Evolutionary conservation across 257 asterid genomes (phyloP).

Genomic region (Gentiana dahurica): DNA sequence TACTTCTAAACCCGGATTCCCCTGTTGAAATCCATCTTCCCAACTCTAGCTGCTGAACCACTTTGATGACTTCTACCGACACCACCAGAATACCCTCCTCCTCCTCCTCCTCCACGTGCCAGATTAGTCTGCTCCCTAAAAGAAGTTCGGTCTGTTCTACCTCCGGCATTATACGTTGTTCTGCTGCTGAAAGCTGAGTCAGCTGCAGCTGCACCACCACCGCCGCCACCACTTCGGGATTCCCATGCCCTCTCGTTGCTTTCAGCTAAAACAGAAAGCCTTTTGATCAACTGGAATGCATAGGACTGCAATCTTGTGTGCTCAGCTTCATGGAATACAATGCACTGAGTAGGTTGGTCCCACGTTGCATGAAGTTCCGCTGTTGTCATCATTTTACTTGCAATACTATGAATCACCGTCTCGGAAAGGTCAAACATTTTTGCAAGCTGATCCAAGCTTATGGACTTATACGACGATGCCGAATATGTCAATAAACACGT

Average conservation of each 20-base stretch:
- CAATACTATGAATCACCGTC: conserved; percentile 53
- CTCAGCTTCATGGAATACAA: conserved; percentile 71
- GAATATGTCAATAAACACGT: conserved; percentile 83
- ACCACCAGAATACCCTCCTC: conserved; percentile 13
- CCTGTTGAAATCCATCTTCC: conserved; percentile 65
- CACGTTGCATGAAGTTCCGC: conserved; percentile 92
- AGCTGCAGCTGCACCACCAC: conserved; percentile 44
- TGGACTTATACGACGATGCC: conserved; percentile 47
- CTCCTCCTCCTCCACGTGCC: conserved; percentile 34
- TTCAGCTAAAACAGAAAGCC: conserved; percentile 69
- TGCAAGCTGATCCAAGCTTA: conserved; percentile 70
- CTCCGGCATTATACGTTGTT: conserved; percentile 36
- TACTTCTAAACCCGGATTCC: conserved; percentile 31
- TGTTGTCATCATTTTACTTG: conserved; percentile 76
- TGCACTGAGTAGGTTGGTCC: conserved; percentile 89
- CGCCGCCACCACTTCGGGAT: conserved; percentile 70
- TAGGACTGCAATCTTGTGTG: conserved; percentile 71
- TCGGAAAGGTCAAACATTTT: conserved; percentile 75
- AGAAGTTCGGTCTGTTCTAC: conserved; percentile 26
- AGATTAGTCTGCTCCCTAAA: conserved; percentile 43
- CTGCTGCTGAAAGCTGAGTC: conserved; percentile 48
- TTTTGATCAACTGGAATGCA: conserved; percentile 73
- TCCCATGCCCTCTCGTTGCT: conserved; percentile 77
- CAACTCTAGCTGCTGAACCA: conserved; percentile 43
- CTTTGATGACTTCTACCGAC: conserved; percentile 34